These are phyloP conservation scores for Leucogyrophana mollusca DNA, from an alignment of 768 basidiomycete genomes.

Conservation along the genomic window DNA sequence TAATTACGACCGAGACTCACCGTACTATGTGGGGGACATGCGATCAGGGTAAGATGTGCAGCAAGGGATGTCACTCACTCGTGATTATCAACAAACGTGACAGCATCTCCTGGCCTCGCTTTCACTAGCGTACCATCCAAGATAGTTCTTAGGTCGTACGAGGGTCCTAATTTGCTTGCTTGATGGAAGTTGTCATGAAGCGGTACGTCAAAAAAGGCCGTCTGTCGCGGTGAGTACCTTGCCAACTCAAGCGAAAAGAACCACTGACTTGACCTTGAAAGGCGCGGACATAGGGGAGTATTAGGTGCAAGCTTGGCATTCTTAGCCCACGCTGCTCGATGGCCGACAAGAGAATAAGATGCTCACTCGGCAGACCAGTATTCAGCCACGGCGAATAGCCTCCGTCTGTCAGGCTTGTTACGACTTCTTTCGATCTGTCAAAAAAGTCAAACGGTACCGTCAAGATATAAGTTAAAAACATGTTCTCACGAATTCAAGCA, in stretches of 20 bases:
- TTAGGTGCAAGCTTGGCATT: slow-evolving; percentile 39
- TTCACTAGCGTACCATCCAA: slow-evolving; percentile 69
- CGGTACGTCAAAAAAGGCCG: slow-evolving; percentile 89
- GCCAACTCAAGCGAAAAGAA: neutral
- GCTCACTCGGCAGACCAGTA: slow-evolving; percentile 77
- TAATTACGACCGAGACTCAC: slow-evolving; percentile 36
- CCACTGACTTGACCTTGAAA: slow-evolving; percentile 63
- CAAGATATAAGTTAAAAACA: neutral
- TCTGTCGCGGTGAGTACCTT: slow-evolving; percentile 38
- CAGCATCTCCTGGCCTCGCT: slow-evolving; percentile 71
- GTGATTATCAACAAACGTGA: slow-evolving; percentile 90
- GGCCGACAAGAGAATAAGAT: neutral
- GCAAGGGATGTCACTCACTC: slow-evolving; percentile 52
- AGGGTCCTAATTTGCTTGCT: slow-evolving; percentile 65
- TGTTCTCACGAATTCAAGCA: slow-evolving; percentile 62
- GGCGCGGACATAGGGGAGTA: slow-evolving; percentile 57
- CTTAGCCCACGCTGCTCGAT: neutral
- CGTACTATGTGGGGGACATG: slow-evolving; percentile 43
- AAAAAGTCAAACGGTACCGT: neutral
- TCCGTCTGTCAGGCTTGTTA: slow-evolving; percentile 37
- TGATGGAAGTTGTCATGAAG: slow-evolving; percentile 81
- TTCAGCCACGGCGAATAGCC: slow-evolving; percentile 73
- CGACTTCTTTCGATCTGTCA: slow-evolving; percentile 54
- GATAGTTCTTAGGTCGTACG: slow-evolving; percentile 77
- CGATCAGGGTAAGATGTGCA: slow-evolving; percentile 3